Evolutionary conservation across 2,329 filamentous ascomycete species (phyloP), one percentile per base, ranked within the genome.

Genomic region (Eutypa lata): DNA sequence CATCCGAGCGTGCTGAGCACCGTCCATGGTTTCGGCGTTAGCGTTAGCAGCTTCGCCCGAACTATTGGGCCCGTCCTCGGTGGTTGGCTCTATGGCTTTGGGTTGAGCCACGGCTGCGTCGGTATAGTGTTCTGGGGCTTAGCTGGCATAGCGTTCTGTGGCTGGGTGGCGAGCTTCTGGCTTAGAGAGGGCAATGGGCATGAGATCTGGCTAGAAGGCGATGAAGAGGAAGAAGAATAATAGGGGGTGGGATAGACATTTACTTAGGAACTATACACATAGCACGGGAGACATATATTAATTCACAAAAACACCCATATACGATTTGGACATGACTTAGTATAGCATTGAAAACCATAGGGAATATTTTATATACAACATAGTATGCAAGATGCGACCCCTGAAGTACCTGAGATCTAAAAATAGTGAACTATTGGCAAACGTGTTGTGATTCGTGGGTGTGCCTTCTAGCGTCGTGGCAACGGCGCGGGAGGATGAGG

Each of bases 161-260:
- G 78, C 0, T 66, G 76, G 18, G 53, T 80, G 4, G 76, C 78
- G 5, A 85, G 80, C 50, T 75, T 77, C 59, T 76, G 79, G 54
- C 79, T 87, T 8, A 71, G 70, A 49, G 84, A 88, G 58, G 84
- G 84, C 0, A 73, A 84, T 61, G 85, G 85, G 0, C 83, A 87
- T 64, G 84, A 87, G 65, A 81, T 88, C 45, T 76, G 83, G 74
- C 65, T 88, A 2, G 81, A 85, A 26, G 84, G 83, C 0, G 84
- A 87, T 57, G 76, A 81, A 26, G 78, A 79, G 31, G 73, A 72
- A 0, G 65, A 68, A 1, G 63, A 66, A 48, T 64, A 63, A 5
- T 46, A 51, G 47, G 21, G 47, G 51, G 19, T 26, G 31, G 18
- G 22, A 50, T 51, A 53, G 38, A 51, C 51, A 44, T 40, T 21